These are phyloP conservation scores for Cinnamomum micranthum DNA, from an alignment of 164 flowering plant genomes.

Conservation along the genomic window DNA sequence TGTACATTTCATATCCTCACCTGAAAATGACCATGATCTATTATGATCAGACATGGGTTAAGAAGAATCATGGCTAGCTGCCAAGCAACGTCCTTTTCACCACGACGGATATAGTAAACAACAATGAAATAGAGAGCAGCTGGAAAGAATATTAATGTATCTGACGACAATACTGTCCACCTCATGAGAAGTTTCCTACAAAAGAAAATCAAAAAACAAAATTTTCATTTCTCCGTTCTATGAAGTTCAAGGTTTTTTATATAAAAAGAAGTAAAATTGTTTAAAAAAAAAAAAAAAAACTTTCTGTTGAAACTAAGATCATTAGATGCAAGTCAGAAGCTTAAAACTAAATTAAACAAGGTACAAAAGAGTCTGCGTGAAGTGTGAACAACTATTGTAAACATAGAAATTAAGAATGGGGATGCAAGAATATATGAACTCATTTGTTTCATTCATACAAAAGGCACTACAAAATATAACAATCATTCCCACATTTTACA, in stretches of 20 bases:
- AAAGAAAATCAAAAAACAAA: background rate
- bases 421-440: no score
- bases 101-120: slow-evolving; percentile 29
- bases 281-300: no score
- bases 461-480: no score
- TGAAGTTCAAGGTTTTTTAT: no score
- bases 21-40: slow-evolving; percentile 99
- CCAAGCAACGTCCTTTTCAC: slow-evolving; percentile 54
- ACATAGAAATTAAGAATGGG: no score
- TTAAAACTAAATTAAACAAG: background rate
- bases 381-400: no score
- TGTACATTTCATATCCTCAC: slow-evolving; percentile 25
- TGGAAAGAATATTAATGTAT: slow-evolving; percentile 72
- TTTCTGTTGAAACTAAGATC: background rate
- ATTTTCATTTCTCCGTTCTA: no score
- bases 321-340: background rate
- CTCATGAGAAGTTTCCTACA: slow-evolving; percentile 94
- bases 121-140: slow-evolving; percentile 57
- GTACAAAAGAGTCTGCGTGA: background rate
- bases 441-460: no score
- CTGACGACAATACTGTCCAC: slow-evolving; percentile 86
- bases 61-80: slow-evolving; percentile 65
- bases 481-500: no score
- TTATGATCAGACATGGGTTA: slow-evolving; percentile 72
- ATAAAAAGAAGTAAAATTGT: no score